phyloP scores from a whole-genome alignment of 208 protist species.

The Crithidia fasciculata region DNA sequence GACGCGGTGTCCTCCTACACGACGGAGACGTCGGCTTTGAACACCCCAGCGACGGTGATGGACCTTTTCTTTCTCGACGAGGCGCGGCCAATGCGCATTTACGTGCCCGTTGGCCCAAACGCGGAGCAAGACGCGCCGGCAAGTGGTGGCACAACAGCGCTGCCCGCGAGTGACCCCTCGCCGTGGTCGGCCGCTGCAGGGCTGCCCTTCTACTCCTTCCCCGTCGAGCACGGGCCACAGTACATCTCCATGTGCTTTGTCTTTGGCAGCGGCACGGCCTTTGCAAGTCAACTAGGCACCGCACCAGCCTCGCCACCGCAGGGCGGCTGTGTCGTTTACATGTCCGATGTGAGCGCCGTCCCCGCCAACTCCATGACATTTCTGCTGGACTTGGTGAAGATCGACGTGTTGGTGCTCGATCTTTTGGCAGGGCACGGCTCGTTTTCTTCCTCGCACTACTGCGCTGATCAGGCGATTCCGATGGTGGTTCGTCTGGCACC shows the following conservation, averaged over 20 bases:
- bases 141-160: no score
- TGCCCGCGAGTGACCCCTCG: no score
- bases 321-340: slow-evolving; percentile 78
- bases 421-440: slow-evolving; percentile 60
- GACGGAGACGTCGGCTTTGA: slow-evolving; percentile 12
- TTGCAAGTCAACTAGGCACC: slow-evolving; percentile 41
- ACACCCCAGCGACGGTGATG: slow-evolving; percentile 27
- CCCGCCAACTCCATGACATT: slow-evolving; percentile 60
- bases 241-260: slow-evolving; percentile 88
- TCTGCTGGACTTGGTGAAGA: slow-evolving; percentile 75
- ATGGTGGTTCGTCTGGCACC: slow-evolving; percentile 57
- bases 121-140: no score
- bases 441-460: slow-evolving; percentile 66
- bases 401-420: slow-evolving; percentile 85
- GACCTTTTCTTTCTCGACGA: slow-evolving; percentile 57
- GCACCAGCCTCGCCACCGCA: background rate
- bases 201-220: slow-evolving; percentile 71
- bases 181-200: slow-evolving; percentile 2
- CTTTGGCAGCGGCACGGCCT: slow-evolving; percentile 73
- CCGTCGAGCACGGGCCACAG: slow-evolving; percentile 73
- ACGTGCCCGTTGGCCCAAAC: slow-evolving; percentile 36
- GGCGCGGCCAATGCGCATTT: slow-evolving; percentile 45
- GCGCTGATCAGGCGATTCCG: slow-evolving; percentile 73
- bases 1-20: slow-evolving; percentile 15
- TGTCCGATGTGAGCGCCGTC: slow-evolving; percentile 79